These are phyloP conservation scores for Neurospora cerealis DNA, from an alignment of 495 filamentous ascomycete genomes.

Conservation along the genomic window DNA sequence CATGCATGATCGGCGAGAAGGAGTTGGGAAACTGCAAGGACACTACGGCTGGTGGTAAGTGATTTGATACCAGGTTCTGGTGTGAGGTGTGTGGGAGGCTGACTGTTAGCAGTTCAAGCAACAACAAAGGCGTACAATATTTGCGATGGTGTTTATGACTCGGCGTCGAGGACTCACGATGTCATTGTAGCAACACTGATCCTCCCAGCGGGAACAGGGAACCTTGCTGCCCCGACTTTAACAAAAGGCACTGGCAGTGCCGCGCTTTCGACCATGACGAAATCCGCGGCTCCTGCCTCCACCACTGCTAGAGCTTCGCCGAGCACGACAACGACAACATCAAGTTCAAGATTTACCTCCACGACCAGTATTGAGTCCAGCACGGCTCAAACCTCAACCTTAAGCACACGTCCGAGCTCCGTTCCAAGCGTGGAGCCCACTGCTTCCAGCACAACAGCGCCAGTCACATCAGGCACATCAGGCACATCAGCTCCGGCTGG, in stretches of 20 bases:
- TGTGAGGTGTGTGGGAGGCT: slow-evolving; percentile 3
- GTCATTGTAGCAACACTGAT: slow-evolving; percentile 51
- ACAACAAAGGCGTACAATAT: slow-evolving; percentile 43
- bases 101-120: slow-evolving; percentile 20
- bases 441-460: not conserved
- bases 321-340: slow-evolving; percentile 5
- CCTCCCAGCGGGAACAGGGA: slow-evolving; percentile 18
- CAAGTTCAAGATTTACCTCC: slow-evolving; percentile 2
- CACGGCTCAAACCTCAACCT: not conserved
- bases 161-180: slow-evolving; percentile 48
- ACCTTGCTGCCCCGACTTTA: slow-evolving; percentile 15
- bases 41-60: slow-evolving; percentile 16
- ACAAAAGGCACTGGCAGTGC: slow-evolving; percentile 6
- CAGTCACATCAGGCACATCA: not conserved
- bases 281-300: slow-evolving; percentile 7
- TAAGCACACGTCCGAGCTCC: not conserved
- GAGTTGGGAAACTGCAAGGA: slow-evolving; percentile 31
- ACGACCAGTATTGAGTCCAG: not conserved
- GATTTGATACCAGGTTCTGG: no score
- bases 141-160: slow-evolving; percentile 43
- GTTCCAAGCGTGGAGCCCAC: not conserved
- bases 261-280: slow-evolving; percentile 1
- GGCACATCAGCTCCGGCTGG: slow-evolving; percentile 3
- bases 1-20: slow-evolving; percentile 46
- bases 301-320: slow-evolving; percentile 7